Conservation (phyloP, 495 filamentous ascomycete species). For the Tetracladium setigerum region DNA sequence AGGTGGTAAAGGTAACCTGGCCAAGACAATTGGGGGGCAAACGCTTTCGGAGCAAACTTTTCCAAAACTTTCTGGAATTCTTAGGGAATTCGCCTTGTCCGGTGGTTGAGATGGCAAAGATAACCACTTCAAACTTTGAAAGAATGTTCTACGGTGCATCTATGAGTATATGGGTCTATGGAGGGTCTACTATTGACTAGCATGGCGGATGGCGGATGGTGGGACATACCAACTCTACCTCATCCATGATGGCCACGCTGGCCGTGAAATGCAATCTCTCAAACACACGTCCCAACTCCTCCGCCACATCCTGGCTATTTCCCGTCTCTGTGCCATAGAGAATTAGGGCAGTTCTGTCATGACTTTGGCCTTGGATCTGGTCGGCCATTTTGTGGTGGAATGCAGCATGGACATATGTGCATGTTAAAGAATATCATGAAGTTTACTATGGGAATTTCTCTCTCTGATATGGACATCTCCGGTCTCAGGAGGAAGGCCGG, state of each 20-base stretch:
- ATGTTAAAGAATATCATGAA: neutral
- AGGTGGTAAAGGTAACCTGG: constrained; percentile 65
- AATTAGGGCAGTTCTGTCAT: constrained; percentile 58
- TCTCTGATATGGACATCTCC: neutral
- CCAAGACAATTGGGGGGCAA: constrained; percentile 63
- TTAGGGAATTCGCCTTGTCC: constrained; percentile 88
- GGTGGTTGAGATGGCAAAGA: constrained; percentile 84
- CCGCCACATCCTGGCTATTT: constrained; percentile 81
- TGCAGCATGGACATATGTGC: too few relatives aligned
- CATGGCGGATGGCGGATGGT: neutral
- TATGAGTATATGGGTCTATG: constrained; percentile 7
- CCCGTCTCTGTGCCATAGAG: constrained; percentile 94
- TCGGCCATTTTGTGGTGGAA: constrained; percentile 15
- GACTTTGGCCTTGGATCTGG: constrained; percentile 16
- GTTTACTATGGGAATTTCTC: neutral
- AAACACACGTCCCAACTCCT: constrained; percentile 64
- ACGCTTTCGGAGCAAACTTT: constrained; percentile 66
- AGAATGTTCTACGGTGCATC: constrained; percentile 29
- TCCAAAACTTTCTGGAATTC: constrained; percentile 80
- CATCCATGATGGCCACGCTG: constrained; percentile 67
- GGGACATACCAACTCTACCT: constrained; percentile 59
- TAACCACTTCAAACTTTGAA: constrained; percentile 49
- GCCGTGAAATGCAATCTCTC: constrained; percentile 73
- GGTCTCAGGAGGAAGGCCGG: too few relatives aligned
- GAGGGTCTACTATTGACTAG: constrained; percentile 6